Percentiles rank a stretch among this genome's conserved stretches.
Evolutionary conservation across 2,329 filamentous ascomycete species (phyloP).

Genomic region (Pyrenochaeta sp.): DNA sequence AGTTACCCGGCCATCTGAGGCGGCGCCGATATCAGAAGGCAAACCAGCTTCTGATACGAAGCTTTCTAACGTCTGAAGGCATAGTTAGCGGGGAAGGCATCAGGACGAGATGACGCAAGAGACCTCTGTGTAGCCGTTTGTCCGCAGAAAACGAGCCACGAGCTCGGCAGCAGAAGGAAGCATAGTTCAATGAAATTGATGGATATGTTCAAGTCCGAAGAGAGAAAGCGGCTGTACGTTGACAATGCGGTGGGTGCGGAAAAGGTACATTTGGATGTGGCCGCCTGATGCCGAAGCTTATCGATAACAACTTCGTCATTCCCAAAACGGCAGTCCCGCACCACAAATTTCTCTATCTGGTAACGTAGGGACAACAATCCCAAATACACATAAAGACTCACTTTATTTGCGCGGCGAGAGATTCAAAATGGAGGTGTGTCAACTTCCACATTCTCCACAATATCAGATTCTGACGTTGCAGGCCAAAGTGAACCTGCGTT

Average conservation of each 20-base stretch:
- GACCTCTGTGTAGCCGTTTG: constrained; percentile 52
- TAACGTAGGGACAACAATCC: too few relatives aligned
- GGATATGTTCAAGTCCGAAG: constrained; percentile 4
- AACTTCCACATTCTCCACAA: too few relatives aligned
- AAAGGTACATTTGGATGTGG: background rate
- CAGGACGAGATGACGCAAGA: constrained; percentile 13
- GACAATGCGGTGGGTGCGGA: background rate
- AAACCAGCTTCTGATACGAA: constrained; percentile 66
- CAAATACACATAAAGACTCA: too few relatives aligned
- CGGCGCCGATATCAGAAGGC: constrained; percentile 56
- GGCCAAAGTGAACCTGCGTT: too few relatives aligned
- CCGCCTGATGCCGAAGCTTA: constrained; percentile 5
- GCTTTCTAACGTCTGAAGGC: constrained; percentile 60
- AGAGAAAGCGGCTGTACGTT: background rate
- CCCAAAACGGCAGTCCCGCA: background rate
- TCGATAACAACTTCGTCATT: constrained; percentile 6
- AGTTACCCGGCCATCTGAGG: constrained; percentile 57
- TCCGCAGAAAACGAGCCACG: constrained; percentile 51
- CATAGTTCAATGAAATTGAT: constrained; percentile 21
- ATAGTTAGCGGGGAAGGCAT: constrained; percentile 14
- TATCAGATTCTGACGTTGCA: too few relatives aligned
- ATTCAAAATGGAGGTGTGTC: constrained; percentile 18
- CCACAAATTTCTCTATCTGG: background rate
- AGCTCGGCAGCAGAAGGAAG: constrained; percentile 51
- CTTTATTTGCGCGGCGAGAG: too few relatives aligned